phyloP scores from a whole-genome alignment of 2,329 filamentous ascomycete genomes.

The Sporothrix pseudoabietina region DNA sequence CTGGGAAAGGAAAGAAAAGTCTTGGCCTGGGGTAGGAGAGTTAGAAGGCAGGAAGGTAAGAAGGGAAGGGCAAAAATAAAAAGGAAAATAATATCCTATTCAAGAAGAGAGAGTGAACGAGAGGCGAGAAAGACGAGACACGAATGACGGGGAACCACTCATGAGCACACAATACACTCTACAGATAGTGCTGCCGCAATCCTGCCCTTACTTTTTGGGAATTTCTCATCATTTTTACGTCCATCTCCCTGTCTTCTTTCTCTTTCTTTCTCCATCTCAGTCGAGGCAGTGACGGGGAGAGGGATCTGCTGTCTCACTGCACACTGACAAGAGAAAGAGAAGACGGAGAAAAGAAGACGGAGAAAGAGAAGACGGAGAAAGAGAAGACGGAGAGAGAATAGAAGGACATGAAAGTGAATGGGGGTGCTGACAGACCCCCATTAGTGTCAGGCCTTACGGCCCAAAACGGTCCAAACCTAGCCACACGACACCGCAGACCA shows the following conservation, averaged over 20 bases:
- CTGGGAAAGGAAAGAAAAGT: background rate
- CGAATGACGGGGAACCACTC: background rate
- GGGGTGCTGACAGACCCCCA: constrained; percentile 26
- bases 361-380: background rate
- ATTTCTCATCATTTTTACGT: background rate
- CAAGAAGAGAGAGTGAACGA: background rate
- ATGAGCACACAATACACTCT: background rate
- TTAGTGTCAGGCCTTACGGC: background rate
- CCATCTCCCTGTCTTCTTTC: constrained; percentile 6
- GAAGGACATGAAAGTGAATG: background rate
- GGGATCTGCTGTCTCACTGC: constrained; percentile 10
- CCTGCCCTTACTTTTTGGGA: background rate
- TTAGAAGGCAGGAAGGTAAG: too few species aligned
- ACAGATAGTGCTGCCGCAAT: constrained; percentile 6
- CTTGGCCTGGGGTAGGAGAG: constrained; percentile 8
- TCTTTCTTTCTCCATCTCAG: background rate
- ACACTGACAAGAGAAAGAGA: constrained; percentile 1
- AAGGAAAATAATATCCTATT: constrained; percentile 23
- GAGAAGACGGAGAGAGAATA: constrained; percentile 15
- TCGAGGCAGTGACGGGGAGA: background rate
- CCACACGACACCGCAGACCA: background rate
- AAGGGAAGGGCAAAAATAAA: background rate
- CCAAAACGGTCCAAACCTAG: constrained; percentile 12
- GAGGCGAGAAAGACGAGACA: background rate
- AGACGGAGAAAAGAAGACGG: background rate